These are phyloP conservation scores for Amanita pseudoporphyria DNA, from an alignment of 768 basidiomycete species.

Conservation along the genomic window DNA sequence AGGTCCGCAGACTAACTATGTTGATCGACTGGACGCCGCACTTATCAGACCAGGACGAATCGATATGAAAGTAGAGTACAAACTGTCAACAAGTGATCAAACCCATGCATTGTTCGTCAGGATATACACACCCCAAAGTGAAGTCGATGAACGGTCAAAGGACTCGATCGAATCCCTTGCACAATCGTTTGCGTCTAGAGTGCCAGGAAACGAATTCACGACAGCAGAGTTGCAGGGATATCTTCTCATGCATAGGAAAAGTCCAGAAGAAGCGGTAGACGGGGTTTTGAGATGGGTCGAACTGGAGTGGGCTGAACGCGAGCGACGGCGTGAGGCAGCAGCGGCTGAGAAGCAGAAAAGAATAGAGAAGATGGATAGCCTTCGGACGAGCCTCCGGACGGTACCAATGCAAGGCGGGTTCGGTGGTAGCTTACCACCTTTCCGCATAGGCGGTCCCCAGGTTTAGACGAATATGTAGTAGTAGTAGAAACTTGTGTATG, in stretches of 20 bases:
- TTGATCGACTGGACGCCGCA: slow-evolving; percentile 47
- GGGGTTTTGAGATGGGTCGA: slow-evolving; percentile 34
- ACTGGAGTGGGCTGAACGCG: slow-evolving; percentile 23
- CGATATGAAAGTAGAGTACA: slow-evolving; percentile 44
- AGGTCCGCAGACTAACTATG: slow-evolving; percentile 36
- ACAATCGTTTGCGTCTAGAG: slow-evolving; percentile 25
- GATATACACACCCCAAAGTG: slow-evolving; percentile 32
- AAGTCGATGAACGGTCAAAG: slow-evolving; percentile 11
- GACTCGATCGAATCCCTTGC: slow-evolving; percentile 20
- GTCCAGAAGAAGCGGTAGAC: slow-evolving; percentile 25
- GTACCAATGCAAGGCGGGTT: too few species aligned
- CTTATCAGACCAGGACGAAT: slow-evolving; percentile 49
- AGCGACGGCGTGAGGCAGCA: slow-evolving; percentile 22
- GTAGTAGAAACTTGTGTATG: too few species aligned
- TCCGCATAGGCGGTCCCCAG: too few species aligned
- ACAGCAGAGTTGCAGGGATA: slow-evolving; percentile 57
- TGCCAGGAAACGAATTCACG: slow-evolving; percentile 43
- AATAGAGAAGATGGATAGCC: background rate
- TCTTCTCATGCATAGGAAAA: slow-evolving; percentile 34
- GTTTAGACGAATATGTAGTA: too few species aligned
- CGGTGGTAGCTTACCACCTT: too few species aligned
- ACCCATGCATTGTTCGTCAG: slow-evolving; percentile 37
- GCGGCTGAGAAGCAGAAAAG: background rate
- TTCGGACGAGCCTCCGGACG: too few species aligned
- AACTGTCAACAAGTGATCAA: slow-evolving; percentile 36